Evolutionary conservation across 352 stramenopile genomes (phyloP), one percentile per base, ranked within the genome.

Genomic region (Globisporangium takayamanum): DNA sequence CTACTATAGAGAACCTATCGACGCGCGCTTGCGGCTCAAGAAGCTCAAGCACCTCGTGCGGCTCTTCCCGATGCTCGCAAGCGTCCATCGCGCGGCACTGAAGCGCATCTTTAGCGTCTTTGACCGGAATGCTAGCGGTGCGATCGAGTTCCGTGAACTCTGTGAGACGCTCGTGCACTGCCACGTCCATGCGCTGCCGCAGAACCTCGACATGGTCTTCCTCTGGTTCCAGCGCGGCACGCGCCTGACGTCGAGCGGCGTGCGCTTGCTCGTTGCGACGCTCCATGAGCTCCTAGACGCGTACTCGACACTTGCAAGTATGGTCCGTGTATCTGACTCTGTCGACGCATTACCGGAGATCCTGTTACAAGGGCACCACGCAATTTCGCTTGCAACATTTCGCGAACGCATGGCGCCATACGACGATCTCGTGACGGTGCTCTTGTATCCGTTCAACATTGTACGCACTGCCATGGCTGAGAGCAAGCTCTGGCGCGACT

Each of bases 111-210:
- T 81, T 49, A 26, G 57, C 8, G 66, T 84, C 0, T 84, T 89
- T 53, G 78, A 88, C 57, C 50, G 60, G 0, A 70, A 85, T 42
- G 28, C 50, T 5, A 78, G 72, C 11, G 65, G 74, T 1, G 66
- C 67, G 49, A 63, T 89, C 48, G 73, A 80, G 65, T 92, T 89
- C 45, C 70, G 71, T 11, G 73, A 88, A 63, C 63, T 92, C 37
- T 89, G 82, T 50, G 76, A 84, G 61, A 68, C 70, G 60, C 62
- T 92, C 46, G 73, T 71, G 28, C 64, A 54, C 7, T 79, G 80
- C 44, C 69, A 66, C 18, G 55, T 55, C 25, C 62, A 59, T 22
- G 58, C 63, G 11, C 58, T 70, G 42, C 54, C 52, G 25, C 62
- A 74, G 37, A 76, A 82, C 60, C 68, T 80, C 5, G 67, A 72